phyloP scores from a whole-genome alignment of 306 rosid species.

The Comarum palustre region DNA sequence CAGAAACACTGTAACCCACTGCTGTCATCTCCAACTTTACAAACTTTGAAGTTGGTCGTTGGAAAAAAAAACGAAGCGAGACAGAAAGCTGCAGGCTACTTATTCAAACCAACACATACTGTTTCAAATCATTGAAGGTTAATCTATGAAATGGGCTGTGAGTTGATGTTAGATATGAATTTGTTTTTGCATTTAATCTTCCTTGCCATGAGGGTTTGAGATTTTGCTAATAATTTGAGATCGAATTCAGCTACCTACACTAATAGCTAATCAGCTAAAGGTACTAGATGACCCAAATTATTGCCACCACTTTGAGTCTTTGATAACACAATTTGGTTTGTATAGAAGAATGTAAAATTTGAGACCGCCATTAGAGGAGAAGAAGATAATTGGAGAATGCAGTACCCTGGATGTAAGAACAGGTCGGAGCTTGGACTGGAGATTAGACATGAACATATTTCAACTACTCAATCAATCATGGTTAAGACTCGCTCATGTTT shows the following conservation, averaged over 20 bases:
- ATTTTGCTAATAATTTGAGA: constrained; percentile 9
- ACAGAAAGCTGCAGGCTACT: background rate
- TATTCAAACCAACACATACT: background rate
- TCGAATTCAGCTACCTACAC: constrained; percentile 4
- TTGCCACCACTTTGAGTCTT: background rate
- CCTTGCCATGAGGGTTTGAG: background rate
- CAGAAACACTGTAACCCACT: constrained; percentile 3
- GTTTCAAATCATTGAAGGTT: background rate
- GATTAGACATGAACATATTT: too few species aligned
- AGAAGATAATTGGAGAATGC: too few species aligned
- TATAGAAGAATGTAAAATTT: too few species aligned
- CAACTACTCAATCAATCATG: too few species aligned
- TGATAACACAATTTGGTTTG: background rate
- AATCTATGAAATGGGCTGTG: background rate
- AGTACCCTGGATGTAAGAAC: too few species aligned
- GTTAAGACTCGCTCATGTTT: too few species aligned
- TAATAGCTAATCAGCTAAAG: background rate
- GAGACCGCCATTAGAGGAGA: too few species aligned
- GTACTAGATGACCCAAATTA: background rate
- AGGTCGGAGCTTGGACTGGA: too few species aligned
- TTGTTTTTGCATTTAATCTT: background rate
- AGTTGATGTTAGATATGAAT: background rate
- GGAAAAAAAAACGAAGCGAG: background rate
- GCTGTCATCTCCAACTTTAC: constrained; percentile 1
- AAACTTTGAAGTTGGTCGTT: constrained; percentile 2